These are phyloP conservation scores for Biscogniauxia sp. DNA, from an alignment of 2,329 filamentous ascomycete species.

Conservation along the genomic window DNA sequence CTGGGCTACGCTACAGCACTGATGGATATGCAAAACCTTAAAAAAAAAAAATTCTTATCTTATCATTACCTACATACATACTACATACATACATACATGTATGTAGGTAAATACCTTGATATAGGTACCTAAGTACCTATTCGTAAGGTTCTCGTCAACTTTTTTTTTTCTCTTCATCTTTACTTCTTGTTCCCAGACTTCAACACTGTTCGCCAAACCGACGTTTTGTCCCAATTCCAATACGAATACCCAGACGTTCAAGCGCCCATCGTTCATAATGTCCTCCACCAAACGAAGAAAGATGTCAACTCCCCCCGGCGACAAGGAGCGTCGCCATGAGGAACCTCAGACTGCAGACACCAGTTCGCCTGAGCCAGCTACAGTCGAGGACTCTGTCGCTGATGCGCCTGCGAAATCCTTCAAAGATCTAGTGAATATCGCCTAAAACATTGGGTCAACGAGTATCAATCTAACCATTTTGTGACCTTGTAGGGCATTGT, in stretches of 20 bases:
- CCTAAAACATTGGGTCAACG: not conserved
- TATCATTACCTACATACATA: not conserved
- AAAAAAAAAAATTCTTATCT: not conserved
- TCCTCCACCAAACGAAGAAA: constrained; percentile 42
- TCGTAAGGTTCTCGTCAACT: not conserved
- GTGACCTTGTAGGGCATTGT: constrained; percentile 64
- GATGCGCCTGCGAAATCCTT: constrained; percentile 55
- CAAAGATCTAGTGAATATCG: constrained; percentile 54
- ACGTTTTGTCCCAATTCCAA: not conserved
- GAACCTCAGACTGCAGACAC: constrained; percentile 7
- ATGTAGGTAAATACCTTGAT: no score
- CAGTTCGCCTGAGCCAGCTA: constrained; percentile 20
- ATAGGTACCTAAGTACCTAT: no score
- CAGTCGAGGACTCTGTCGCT: constrained; percentile 22
- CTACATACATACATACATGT: no score
- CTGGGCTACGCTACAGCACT: not conserved
- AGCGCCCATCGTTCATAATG: constrained; percentile 26
- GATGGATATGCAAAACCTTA: constrained; percentile 1
- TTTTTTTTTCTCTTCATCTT: constrained; percentile 14
- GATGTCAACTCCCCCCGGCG: constrained; percentile 28
- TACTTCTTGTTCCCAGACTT: not conserved
- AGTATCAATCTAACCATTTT: constrained; percentile 7
- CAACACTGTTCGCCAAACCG: no score
- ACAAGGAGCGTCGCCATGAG: constrained; percentile 7
- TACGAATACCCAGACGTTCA: not conserved